Percentiles rank a stretch among this genome's conserved stretches.
phyloP scores from a whole-genome alignment of 495 filamentous ascomycete species.

The Neurospora pannonica region DNA sequence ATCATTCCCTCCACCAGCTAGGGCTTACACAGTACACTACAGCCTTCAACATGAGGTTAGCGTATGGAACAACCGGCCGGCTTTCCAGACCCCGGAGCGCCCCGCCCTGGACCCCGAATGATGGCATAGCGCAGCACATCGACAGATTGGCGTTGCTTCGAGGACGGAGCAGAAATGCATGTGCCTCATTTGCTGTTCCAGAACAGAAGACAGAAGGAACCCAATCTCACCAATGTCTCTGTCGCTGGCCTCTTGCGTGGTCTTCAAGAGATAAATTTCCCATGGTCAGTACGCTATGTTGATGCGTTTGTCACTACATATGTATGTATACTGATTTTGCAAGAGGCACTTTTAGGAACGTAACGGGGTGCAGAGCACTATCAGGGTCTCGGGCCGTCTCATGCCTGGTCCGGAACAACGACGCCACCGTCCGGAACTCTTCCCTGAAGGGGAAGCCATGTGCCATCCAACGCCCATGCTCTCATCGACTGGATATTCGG shows the following conservation, averaged over 20 bases:
- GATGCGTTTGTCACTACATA: neutral
- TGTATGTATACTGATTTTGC: neutral
- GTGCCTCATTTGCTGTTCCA: neutral
- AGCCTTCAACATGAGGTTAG: neutral
- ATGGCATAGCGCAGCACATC: constrained; percentile 5
- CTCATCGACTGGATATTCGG: constrained; percentile 5
- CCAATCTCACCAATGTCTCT: neutral
- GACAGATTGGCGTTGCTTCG: constrained; percentile 1
- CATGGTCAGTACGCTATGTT: neutral
- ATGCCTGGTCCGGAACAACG: constrained; percentile 1
- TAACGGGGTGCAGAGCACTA: neutral
- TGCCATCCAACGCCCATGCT: constrained; percentile 9
- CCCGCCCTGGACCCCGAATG: constrained; percentile 1
- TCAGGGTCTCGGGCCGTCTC: neutral
- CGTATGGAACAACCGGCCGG: neutral
- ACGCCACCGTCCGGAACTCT: constrained; percentile 8
- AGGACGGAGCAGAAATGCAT: neutral
- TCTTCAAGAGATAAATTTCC: neutral
- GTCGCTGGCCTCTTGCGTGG: neutral
- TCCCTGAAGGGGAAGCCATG: constrained; percentile 14
- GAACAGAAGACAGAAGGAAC: neutral
- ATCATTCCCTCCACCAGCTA: neutral
- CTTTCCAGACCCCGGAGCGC: neutral
- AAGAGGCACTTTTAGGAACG: neutral
- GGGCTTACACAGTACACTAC: neutral